These are phyloP conservation scores for Mallotus japonicus DNA, from an alignment of 441 rosid genomes.

Conservation along the genomic window DNA sequence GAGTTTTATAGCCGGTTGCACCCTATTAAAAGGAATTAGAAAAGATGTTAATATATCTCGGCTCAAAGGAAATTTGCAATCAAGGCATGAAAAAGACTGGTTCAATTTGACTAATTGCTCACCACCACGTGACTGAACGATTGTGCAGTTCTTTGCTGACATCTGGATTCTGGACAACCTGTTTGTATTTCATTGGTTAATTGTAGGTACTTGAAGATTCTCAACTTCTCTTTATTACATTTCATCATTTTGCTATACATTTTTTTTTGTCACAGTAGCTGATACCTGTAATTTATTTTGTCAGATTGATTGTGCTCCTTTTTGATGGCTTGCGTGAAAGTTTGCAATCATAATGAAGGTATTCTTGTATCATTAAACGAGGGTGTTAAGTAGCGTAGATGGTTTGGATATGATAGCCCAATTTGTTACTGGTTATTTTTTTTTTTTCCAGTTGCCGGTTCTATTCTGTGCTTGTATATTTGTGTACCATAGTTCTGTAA, in stretches of 20 bases:
- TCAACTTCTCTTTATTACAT: neutral
- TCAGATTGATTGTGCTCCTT: conserved; percentile 37
- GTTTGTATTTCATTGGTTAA: conserved; percentile 25
- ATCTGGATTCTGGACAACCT: conserved; percentile 21
- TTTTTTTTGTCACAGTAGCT: neutral
- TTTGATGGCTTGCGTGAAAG: conserved; percentile 32
- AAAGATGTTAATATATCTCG: conserved; percentile 21
- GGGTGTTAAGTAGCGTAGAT: conserved; percentile 27
- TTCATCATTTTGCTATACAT: neutral
- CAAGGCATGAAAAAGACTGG: conserved; percentile 14
- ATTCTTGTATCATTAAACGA: conserved; percentile 28
- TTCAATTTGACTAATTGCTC: conserved; percentile 23
- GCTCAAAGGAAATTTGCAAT: conserved; percentile 19
- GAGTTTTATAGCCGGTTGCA: conserved; percentile 70
- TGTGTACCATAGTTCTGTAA: conserved; percentile 33
- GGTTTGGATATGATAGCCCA: conserved; percentile 30
- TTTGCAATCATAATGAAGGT: conserved; percentile 32
- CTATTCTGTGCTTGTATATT: conserved; percentile 28
- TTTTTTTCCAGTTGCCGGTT: conserved; percentile 19
- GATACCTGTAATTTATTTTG: conserved; percentile 14
- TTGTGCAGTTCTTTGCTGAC: conserved; percentile 26
- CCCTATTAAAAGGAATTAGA: conserved; percentile 35
- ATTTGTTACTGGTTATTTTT: conserved; percentile 25
- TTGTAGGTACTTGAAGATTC: conserved; percentile 32
- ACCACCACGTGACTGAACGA: conserved; percentile 21